Percentiles rank a stretch among this genome's conserved stretches.
These are phyloP conservation scores for Penicillium frequentans DNA, from an alignment of 2,329 filamentous ascomycete species.

Conservation along the genomic window DNA sequence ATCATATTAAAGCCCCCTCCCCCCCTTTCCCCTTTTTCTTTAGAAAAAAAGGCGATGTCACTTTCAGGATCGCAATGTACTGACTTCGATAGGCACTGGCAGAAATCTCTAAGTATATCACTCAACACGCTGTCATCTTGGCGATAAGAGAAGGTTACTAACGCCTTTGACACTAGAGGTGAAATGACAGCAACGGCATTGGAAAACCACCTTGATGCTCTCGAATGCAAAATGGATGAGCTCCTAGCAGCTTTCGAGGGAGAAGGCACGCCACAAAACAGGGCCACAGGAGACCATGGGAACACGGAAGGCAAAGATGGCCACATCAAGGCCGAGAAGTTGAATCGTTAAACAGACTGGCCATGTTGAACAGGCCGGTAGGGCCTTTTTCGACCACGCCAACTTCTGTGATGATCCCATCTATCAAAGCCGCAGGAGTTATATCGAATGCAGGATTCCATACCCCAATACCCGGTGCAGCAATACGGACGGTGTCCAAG, in stretches of 20 bases:
- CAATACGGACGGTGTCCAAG: slow-evolving; percentile 72
- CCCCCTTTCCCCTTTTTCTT: too few species aligned
- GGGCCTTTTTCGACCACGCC: slow-evolving; percentile 78
- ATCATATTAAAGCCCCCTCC: not conserved
- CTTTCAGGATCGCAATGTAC: not conserved
- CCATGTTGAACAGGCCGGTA: slow-evolving; percentile 67
- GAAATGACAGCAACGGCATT: slow-evolving; percentile 22
- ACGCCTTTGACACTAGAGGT: slow-evolving; percentile 10
- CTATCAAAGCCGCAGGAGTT: slow-evolving; percentile 83
- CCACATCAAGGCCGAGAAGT: slow-evolving; percentile 5
- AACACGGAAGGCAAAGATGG: not conserved
- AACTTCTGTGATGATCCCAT: slow-evolving; percentile 90
- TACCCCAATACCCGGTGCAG: slow-evolving; percentile 72
- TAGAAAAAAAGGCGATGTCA: too few species aligned
- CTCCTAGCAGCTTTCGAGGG: slow-evolving; percentile 26
- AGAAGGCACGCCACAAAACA: slow-evolving; percentile 4
- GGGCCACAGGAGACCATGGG: not conserved
- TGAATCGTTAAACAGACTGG: slow-evolving; percentile 29
- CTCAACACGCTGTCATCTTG: not conserved
- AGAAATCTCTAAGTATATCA: slow-evolving; percentile 20
- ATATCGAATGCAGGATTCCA: slow-evolving; percentile 99
- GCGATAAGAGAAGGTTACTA: not conserved
- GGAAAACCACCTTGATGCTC: slow-evolving; percentile 17
- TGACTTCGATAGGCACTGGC: slow-evolving; percentile 15
- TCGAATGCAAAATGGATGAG: slow-evolving; percentile 27